Evolutionary conservation across 2,329 filamentous ascomycete genomes (phyloP).

Genomic region (Leptographium galeiforme): DNA sequence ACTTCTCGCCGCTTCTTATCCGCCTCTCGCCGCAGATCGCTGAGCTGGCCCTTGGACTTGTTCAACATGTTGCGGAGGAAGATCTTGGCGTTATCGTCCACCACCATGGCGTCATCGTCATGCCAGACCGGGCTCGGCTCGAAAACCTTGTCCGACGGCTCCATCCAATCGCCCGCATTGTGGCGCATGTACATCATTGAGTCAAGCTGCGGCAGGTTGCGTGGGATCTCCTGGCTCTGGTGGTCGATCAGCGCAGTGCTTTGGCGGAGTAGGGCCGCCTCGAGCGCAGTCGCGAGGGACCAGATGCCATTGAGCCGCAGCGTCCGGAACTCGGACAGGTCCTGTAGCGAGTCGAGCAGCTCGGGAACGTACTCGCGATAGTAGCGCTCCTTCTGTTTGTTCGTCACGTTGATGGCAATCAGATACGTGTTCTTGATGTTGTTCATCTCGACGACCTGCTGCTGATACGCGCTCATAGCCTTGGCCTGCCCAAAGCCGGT

Average conservation of each 20-base stretch:
- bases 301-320: slow-evolving; percentile 75
- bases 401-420: slow-evolving; percentile 90
- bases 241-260: slow-evolving; percentile 61
- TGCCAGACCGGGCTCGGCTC: slow-evolving; percentile 96
- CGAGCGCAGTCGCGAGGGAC: slow-evolving; percentile 66
- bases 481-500: slow-evolving; percentile 89
- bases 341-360: slow-evolving; percentile 82
- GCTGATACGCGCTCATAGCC: slow-evolving; percentile 80
- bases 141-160: slow-evolving; percentile 73
- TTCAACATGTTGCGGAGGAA: slow-evolving; percentile 83
- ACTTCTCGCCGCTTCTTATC: slow-evolving; percentile 81
- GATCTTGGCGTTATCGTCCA: slow-evolving; percentile 75
- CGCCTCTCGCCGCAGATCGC: slow-evolving; percentile 66
- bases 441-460: slow-evolving; percentile 89
- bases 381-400: slow-evolving; percentile 94
- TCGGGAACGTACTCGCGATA: slow-evolving; percentile 96
- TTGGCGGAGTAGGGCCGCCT: slow-evolving; percentile 62
- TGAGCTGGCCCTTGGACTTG: slow-evolving; percentile 77
- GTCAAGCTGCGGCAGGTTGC: slow-evolving; percentile 80
- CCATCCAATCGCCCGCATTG: slow-evolving; percentile 70
- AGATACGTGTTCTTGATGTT: slow-evolving; percentile 98
- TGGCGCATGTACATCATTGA: slow-evolving; percentile 97
- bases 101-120: slow-evolving; percentile 76
- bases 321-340: slow-evolving; percentile 81
- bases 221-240: slow-evolving; percentile 65